Conservation (phyloP, 1,139 yeast genomes). For the Yamadazyma diddensiae region DNA sequence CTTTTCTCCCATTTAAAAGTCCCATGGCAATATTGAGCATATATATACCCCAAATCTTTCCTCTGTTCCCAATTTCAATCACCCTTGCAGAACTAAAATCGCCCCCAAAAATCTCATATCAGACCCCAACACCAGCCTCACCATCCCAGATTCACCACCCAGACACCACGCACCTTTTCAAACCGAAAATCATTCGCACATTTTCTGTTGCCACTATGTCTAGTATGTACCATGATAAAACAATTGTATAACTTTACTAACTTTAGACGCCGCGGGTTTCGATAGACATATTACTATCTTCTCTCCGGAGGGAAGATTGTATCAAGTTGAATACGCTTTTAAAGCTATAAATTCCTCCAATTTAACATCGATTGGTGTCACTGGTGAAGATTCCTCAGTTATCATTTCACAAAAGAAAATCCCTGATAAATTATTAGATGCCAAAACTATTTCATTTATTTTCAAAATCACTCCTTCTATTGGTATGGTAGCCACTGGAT, state of each 20-base stretch:
- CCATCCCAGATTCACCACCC: too few species aligned
- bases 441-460: constrained; percentile 78
- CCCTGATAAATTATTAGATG: constrained; percentile 89
- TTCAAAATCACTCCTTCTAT: constrained; percentile 78
- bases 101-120: too few species aligned
- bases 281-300: constrained; percentile 98
- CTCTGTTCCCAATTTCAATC: too few species aligned
- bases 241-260: constrained; percentile 8
- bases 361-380: constrained; percentile 81
- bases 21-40: too few species aligned
- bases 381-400: constrained; percentile 88
- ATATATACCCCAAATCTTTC: too few species aligned
- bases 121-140: too few species aligned
- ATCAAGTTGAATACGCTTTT: constrained; percentile 97
- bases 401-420: constrained; percentile 92
- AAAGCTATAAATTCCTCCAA: constrained; percentile 94
- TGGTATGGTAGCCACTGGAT: constrained; percentile 93
- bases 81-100: too few species aligned
- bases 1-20: too few species aligned
- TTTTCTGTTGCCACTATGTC: constrained; percentile 10
- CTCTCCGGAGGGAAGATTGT: constrained; percentile 96
- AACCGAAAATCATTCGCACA: too few species aligned
- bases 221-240: constrained; percentile 8
- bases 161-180: too few species aligned
- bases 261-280: constrained; percentile 76